Evolutionary conservation across 306 rosid species (phyloP).

Genomic region (Cicer cuneatum): DNA sequence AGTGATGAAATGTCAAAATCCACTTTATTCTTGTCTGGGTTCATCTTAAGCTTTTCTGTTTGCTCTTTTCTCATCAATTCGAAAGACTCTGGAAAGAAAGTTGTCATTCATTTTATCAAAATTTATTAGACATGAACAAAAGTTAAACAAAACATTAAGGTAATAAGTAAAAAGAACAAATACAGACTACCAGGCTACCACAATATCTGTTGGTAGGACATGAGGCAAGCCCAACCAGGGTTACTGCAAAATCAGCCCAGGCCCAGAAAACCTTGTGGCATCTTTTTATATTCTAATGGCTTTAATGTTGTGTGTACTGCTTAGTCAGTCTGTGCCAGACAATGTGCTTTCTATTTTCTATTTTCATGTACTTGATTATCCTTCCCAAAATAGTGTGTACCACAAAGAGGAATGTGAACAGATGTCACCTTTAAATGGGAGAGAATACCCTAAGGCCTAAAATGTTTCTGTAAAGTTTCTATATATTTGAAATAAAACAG

Average conservation of each 20-base stretch:
- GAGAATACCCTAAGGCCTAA: not conserved
- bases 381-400: slow-evolving; percentile 1
- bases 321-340: not conserved
- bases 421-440: not conserved
- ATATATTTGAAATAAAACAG: slow-evolving; percentile 26
- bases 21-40: slow-evolving; percentile 60
- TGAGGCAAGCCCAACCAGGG: not conserved
- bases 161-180: slow-evolving; percentile 28
- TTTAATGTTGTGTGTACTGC: slow-evolving; percentile 7
- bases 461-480: slow-evolving; percentile 3
- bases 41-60: slow-evolving; percentile 69
- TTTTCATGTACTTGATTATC: not conserved
- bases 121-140: slow-evolving; percentile 29
- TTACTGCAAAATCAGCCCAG: slow-evolving; percentile 20
- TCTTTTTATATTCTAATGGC: slow-evolving; percentile 1
- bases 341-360: not conserved
- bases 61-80: slow-evolving; percentile 97
- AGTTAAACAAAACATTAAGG: slow-evolving; percentile 21
- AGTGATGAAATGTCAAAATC: slow-evolving; percentile 63
- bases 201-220: slow-evolving; percentile 25
- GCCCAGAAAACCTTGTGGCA: not conserved
- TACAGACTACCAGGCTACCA: not conserved
- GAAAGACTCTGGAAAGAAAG: slow-evolving; percentile 71
- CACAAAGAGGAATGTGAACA: not conserved
- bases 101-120: slow-evolving; percentile 39